phyloP scores from a whole-genome alignment of 2,329 filamentous ascomycete genomes.

The Fusarium camptoceras region DNA sequence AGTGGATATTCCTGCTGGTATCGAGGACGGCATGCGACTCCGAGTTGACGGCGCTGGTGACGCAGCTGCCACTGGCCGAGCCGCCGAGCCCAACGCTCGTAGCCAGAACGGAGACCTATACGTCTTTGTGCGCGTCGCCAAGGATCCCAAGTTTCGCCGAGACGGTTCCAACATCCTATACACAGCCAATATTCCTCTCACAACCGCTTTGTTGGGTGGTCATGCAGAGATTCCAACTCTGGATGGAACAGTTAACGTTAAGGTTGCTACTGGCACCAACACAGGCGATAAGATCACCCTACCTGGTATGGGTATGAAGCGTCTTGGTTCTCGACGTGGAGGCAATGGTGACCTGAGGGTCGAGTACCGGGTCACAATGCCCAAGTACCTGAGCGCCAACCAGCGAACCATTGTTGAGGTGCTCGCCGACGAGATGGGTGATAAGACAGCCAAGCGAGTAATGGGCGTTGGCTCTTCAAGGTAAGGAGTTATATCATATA shows the following conservation, averaged over 20 bases:
- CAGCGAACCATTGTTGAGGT: slow-evolving; percentile 95
- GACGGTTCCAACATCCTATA: slow-evolving; percentile 91
- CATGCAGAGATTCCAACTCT: slow-evolving; percentile 91
- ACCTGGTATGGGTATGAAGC: slow-evolving; percentile 93
- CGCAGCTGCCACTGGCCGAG: slow-evolving; percentile 79
- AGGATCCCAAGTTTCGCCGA: slow-evolving; percentile 89
- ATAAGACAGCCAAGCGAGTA: slow-evolving; percentile 89
- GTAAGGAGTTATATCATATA: slow-evolving; percentile 41
- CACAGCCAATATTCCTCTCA: slow-evolving; percentile 90
- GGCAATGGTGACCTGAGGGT: slow-evolving; percentile 86
- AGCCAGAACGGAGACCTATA: slow-evolving; percentile 89
- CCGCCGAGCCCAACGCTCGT: slow-evolving; percentile 70
- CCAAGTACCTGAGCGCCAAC: slow-evolving; percentile 91
- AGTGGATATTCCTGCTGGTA: slow-evolving; percentile 92
- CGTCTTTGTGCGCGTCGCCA: slow-evolving; percentile 88
- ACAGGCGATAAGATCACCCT: slow-evolving; percentile 94
- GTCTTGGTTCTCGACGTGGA: slow-evolving; percentile 74
- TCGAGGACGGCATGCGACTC: slow-evolving; percentile 96
- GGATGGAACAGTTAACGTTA: slow-evolving; percentile 89
- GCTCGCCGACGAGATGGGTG: slow-evolving; percentile 94
- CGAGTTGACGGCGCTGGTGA: slow-evolving; percentile 89
- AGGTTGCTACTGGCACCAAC: slow-evolving; percentile 89
- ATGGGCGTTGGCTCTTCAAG: slow-evolving; percentile 77
- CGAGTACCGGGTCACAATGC: slow-evolving; percentile 95
- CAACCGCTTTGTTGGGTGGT: slow-evolving; percentile 91